Percentiles rank a stretch among this genome's conserved stretches.
Conservation (phyloP, 495 filamentous ascomycete genomes). For the Aspergillus nanangensis region DNA sequence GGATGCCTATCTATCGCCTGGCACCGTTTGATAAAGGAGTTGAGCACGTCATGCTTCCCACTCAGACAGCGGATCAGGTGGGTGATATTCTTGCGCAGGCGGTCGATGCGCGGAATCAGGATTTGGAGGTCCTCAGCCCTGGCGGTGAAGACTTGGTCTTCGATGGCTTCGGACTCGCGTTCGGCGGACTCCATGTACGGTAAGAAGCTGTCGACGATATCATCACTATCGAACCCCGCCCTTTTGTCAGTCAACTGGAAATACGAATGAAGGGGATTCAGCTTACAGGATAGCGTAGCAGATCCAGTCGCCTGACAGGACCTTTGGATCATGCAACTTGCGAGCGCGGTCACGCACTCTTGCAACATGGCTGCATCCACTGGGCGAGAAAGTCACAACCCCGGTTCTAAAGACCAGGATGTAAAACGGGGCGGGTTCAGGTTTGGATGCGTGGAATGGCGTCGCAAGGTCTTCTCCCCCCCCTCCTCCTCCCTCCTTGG, state of each 20-base stretch:
- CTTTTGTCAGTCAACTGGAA: background rate
- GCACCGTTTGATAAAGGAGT: slow-evolving; percentile 94
- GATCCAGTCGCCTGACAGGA: slow-evolving; percentile 89
- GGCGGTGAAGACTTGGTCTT: slow-evolving; percentile 85
- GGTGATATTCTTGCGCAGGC: slow-evolving; percentile 85
- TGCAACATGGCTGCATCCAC: slow-evolving; percentile 66
- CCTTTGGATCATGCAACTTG: slow-evolving; percentile 78
- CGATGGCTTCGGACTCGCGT: slow-evolving; percentile 77
- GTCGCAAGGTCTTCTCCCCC: background rate
- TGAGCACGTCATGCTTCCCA: slow-evolving; percentile 91
- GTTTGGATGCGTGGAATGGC: too few relatives aligned
- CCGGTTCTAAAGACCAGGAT: slow-evolving; percentile 92
- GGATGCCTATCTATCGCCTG: slow-evolving; percentile 73
- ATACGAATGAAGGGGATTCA: slow-evolving; percentile 5
- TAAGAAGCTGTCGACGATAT: slow-evolving; percentile 89
- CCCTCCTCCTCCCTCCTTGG: slow-evolving; percentile 50
- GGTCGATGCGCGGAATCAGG: slow-evolving; percentile 78
- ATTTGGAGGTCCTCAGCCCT: slow-evolving; percentile 74
- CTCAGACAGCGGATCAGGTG: slow-evolving; percentile 80
- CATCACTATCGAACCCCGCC: too few relatives aligned
- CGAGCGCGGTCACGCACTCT: slow-evolving; percentile 81
- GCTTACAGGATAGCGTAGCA: slow-evolving; percentile 92
- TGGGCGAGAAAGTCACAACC: slow-evolving; percentile 83
- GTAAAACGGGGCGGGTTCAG: slow-evolving; percentile 81
- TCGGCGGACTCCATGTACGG: slow-evolving; percentile 76